Evolutionary conservation across 306 rosid species (phyloP).

Genomic region (Prunus davidiana): DNA sequence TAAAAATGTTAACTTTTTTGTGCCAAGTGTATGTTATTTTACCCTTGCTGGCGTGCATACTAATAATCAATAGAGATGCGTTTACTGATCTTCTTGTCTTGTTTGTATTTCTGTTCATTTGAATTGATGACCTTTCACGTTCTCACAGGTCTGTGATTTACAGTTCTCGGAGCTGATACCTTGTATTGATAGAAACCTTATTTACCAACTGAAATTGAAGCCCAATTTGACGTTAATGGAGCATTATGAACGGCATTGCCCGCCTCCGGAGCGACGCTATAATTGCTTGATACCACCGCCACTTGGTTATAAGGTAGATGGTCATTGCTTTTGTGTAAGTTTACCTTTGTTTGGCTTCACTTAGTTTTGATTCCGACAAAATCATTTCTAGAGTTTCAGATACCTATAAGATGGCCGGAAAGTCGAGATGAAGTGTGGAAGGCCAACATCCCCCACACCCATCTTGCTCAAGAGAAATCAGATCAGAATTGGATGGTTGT

Average conservation of each 20-base stretch:
- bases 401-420: slow-evolving; percentile 57
- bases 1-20: neutral
- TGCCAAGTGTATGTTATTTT: neutral
- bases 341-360: neutral
- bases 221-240: slow-evolving; percentile 52
- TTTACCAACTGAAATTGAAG: slow-evolving; percentile 46
- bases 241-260: slow-evolving; percentile 64
- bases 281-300: slow-evolving; percentile 62
- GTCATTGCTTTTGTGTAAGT: neutral
- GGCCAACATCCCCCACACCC: slow-evolving; percentile 67
- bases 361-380: slow-evolving; percentile 31
- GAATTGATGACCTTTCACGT: neutral
- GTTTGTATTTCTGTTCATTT: neutral
- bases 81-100: neutral
- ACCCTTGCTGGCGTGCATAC: no score
- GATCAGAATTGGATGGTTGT: slow-evolving; percentile 76
- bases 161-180: slow-evolving; percentile 54
- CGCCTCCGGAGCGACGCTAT: slow-evolving; percentile 48
- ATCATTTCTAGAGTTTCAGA: slow-evolving; percentile 42
- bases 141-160: slow-evolving; percentile 44
- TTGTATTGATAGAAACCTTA: slow-evolving; percentile 55
- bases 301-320: slow-evolving; percentile 48
- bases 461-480: slow-evolving; percentile 58
- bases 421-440: slow-evolving; percentile 74
- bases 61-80: neutral